Conservation (phyloP, 306 rosid species). For the Rosa rugosa region DNA sequence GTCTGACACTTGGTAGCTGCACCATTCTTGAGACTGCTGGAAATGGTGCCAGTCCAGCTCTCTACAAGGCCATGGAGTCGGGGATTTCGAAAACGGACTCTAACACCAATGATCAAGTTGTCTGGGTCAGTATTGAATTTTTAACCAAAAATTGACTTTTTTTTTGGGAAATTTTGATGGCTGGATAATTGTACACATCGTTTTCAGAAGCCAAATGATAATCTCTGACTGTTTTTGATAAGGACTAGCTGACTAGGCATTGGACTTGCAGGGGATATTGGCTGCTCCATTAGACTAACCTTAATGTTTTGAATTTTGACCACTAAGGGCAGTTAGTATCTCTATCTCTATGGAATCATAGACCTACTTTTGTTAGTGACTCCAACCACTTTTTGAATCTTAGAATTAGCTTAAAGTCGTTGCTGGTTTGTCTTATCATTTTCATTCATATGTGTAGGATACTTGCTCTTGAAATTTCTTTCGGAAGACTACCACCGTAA, state of each 20-base stretch:
- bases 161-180: background rate
- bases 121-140: slow-evolving; percentile 62
- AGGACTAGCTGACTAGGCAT: background rate
- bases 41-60: slow-evolving; percentile 55
- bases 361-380: background rate
- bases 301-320: background rate
- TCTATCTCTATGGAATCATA: background rate
- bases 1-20: slow-evolving; percentile 78
- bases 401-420: background rate
- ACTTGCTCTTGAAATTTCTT: background rate
- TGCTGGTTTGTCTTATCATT: background rate
- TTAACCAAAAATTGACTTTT: background rate
- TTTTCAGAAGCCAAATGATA: background rate
- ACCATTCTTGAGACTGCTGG: slow-evolving; percentile 73
- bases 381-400: background rate
- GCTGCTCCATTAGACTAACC: slow-evolving; percentile 2
- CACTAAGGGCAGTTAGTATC: background rate
- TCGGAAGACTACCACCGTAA: background rate
- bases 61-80: slow-evolving; percentile 53
- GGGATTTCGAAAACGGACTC: slow-evolving; percentile 37
- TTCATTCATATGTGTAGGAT: background rate
- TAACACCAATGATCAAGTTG: slow-evolving; percentile 48
- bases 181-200: background rate
- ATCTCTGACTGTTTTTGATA: background rate
- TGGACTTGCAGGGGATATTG: slow-evolving; percentile 6